phyloP scores from a whole-genome alignment of 164 flowering plant genomes.

The Paratinospora sagittata region DNA sequence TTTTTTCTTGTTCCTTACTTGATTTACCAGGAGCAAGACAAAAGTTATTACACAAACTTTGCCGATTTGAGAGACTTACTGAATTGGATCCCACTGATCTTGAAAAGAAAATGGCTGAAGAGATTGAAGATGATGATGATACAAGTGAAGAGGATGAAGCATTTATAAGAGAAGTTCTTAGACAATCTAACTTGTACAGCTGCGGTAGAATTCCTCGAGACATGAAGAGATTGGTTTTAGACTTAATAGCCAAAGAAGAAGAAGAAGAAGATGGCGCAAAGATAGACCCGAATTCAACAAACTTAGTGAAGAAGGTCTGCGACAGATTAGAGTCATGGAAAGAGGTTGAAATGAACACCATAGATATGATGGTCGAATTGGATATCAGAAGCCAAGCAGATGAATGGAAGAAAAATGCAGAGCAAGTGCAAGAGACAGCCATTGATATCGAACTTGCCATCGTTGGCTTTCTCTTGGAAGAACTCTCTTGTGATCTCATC shows the following conservation, averaged over 20 bases:
- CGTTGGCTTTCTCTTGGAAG: constrained; percentile 44
- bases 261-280: constrained; percentile 6
- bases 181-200: constrained; percentile 14
- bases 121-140: constrained; percentile 26
- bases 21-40: constrained; percentile 55
- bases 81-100: constrained; percentile 73
- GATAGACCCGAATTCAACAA: constrained; percentile 9
- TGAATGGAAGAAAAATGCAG: constrained; percentile 42
- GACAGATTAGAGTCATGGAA: constrained; percentile 60
- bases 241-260: constrained; percentile 51
- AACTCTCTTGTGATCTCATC: constrained; percentile 51
- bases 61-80: constrained; percentile 66
- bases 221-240: constrained; percentile 50
- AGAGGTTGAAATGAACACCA: constrained; percentile 54
- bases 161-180: constrained; percentile 23
- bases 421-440: constrained; percentile 33
- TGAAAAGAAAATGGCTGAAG: constrained; percentile 54
- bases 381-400: constrained; percentile 43
- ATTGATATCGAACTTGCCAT: constrained; percentile 48
- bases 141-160: constrained; percentile 4
- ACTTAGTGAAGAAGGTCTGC: constrained; percentile 33
- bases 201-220: constrained; percentile 27
- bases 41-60: constrained; percentile 56
- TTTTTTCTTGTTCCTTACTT: neutral
- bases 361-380: constrained; percentile 80